Percentiles rank a stretch among this genome's conserved stretches.
Evolutionary conservation across 192 early-diverging fungal species (phyloP).

Genomic region (Coemansia sp.): DNA sequence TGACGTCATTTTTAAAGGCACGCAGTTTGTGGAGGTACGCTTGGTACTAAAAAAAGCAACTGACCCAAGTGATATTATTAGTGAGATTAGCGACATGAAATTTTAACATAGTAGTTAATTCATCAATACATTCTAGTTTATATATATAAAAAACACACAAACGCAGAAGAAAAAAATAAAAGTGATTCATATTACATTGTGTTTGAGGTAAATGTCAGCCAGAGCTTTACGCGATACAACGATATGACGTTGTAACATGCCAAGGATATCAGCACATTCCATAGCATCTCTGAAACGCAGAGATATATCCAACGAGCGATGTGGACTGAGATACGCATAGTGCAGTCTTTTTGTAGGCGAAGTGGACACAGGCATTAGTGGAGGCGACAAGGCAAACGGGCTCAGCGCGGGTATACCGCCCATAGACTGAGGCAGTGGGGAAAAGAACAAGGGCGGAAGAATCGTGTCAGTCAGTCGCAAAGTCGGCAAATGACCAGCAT

Average conservation of each 20-base stretch:
- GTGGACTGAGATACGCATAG: slow-evolving; percentile 26
- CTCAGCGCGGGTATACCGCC: slow-evolving; percentile 32
- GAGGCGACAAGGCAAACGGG: neutral
- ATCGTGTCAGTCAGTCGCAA: slow-evolving; percentile 22
- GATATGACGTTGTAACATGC: slow-evolving; percentile 1
- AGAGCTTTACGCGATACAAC: slow-evolving; percentile 23
- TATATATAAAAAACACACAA: neutral
- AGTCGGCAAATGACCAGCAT: slow-evolving; percentile 5
- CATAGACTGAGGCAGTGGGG: slow-evolving; percentile 26
- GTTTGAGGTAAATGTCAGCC: slow-evolving; percentile 30
- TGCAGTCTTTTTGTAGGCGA: neutral
- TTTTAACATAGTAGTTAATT: no score
- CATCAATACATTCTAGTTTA: neutral
- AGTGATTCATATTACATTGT: slow-evolving; percentile 28
- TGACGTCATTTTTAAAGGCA: neutral
- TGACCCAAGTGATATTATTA: neutral
- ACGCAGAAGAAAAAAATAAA: no score
- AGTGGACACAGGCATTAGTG: neutral
- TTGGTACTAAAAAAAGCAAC: no score
- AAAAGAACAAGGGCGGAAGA: slow-evolving; percentile 41
- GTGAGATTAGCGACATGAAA: neutral
- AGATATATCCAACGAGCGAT: slow-evolving; percentile 29
- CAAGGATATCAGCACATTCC: neutral
- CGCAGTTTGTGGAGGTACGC: no score
- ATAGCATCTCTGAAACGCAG: slow-evolving; percentile 17